phyloP scores from a whole-genome alignment of 2,329 filamentous ascomycete genomes.

The Trichocomaceae sp. region DNA sequence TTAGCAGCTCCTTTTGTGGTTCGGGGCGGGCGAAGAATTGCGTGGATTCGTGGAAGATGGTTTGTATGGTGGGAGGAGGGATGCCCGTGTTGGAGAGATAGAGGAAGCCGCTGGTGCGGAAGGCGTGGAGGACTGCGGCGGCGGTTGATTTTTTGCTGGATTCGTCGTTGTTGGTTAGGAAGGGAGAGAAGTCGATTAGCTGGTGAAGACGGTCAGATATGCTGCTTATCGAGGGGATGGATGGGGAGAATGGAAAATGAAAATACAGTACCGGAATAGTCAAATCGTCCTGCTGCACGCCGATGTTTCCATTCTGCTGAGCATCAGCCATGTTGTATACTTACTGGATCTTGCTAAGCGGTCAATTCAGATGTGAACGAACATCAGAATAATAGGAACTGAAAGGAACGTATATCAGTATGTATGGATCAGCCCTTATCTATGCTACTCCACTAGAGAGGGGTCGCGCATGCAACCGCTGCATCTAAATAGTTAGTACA shows the following conservation, averaged over 20 bases:
- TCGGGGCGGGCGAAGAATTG: conserved; percentile 62
- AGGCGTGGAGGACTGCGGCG: conserved; percentile 66
- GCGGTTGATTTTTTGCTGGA: conserved; percentile 60
- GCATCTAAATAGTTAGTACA: too few species aligned
- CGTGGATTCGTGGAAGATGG: conserved; percentile 62
- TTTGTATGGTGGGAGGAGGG: conserved; percentile 49
- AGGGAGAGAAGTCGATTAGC: conserved; percentile 73
- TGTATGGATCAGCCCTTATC: too few species aligned
- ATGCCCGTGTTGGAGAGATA: conserved; percentile 80
- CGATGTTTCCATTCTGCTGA: conserved; percentile 11
- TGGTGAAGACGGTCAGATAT: conserved; percentile 25
- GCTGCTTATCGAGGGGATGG: neutral
- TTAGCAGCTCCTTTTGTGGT: conserved; percentile 57
- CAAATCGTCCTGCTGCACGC: conserved; percentile 39
- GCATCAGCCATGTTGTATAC: neutral
- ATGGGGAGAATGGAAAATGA: neutral
- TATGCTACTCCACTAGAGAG: too few species aligned
- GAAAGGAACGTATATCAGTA: too few species aligned
- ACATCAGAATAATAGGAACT: too few species aligned
- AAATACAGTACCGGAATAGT: conserved; percentile 37
- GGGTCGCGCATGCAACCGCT: too few species aligned
- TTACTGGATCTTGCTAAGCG: too few species aligned
- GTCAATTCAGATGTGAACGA: too few species aligned
- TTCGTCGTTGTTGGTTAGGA: conserved; percentile 55
- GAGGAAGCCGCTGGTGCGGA: conserved; percentile 81